phyloP scores from a whole-genome alignment of 345 rosid species.

The Carallia brachiata region DNA sequence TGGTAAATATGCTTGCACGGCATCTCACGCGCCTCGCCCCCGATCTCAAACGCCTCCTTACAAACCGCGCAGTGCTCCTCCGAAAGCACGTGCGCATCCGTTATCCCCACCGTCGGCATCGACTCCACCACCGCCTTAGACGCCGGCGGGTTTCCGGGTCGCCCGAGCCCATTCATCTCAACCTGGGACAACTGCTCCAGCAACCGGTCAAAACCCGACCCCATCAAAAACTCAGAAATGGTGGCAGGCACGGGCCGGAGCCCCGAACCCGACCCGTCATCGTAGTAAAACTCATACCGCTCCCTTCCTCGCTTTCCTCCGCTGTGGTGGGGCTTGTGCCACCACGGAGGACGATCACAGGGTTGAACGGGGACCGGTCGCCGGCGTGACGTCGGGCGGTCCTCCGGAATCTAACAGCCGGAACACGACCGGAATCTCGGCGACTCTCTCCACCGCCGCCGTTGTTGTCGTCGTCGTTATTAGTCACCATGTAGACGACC shows the following conservation, averaged over 20 bases:
- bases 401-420: constrained; percentile 28
- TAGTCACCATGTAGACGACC: constrained; percentile 13
- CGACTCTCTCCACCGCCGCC: too few species aligned
- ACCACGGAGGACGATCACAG: constrained; percentile 69
- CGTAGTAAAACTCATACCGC: constrained; percentile 58
- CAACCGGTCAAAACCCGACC: constrained; percentile 64
- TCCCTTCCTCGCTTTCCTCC: constrained; percentile 27
- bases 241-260: constrained; percentile 66
- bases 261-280: constrained; percentile 66
- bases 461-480: neutral
- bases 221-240: constrained; percentile 68
- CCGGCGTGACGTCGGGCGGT: constrained; percentile 31
- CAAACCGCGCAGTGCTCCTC: constrained; percentile 78
- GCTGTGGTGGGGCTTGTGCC: constrained; percentile 20
- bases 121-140: constrained; percentile 69
- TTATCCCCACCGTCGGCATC: constrained; percentile 53
- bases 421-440: constrained; percentile 15
- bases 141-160: constrained; percentile 65
- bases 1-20: constrained; percentile 80
- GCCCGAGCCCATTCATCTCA: constrained; percentile 50
- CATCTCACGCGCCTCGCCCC: constrained; percentile 62
- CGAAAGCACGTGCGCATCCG: constrained; percentile 28
- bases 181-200: constrained; percentile 63
- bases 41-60: constrained; percentile 61
- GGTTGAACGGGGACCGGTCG: constrained; percentile 57